Conservation (phyloP, 2,329 filamentous ascomycete genomes). For the Monosporascus sp. region DNA sequence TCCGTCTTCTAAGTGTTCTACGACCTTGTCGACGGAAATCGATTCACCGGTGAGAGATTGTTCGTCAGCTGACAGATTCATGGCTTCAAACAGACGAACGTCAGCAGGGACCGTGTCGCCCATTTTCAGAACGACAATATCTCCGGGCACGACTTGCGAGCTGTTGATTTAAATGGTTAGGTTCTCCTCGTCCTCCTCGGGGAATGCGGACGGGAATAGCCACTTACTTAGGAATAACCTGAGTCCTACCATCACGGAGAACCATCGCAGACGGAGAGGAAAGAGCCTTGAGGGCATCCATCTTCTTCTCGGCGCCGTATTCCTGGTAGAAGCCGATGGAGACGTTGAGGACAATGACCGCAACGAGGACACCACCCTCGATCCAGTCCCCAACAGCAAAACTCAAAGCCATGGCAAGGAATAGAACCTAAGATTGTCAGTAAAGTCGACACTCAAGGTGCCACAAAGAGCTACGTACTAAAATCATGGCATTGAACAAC, state of each 20-base stretch:
- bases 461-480: constrained; percentile 40
- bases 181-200: too few species aligned
- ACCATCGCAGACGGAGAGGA: constrained; percentile 60
- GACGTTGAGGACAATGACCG: constrained; percentile 65
- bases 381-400: constrained; percentile 64
- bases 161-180: constrained; percentile 28
- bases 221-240: constrained; percentile 53
- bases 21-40: constrained; percentile 62
- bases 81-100: constrained; percentile 62
- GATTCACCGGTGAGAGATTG: constrained; percentile 74
- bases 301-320: constrained; percentile 60
- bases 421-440: constrained; percentile 59
- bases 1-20: constrained; percentile 46
- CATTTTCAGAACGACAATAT: constrained; percentile 62
- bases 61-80: constrained; percentile 78
- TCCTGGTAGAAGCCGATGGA: constrained; percentile 63
- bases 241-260: constrained; percentile 52
- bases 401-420: constrained; percentile 70
- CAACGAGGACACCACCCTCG: constrained; percentile 61
- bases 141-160: constrained; percentile 64
- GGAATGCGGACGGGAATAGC: constrained; percentile 3
- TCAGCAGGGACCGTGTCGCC: constrained; percentile 74
- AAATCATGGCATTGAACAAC: constrained; percentile 72
- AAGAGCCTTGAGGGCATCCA: constrained; percentile 57
- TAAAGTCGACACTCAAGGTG: constrained; percentile 3